phyloP scores from a whole-genome alignment of 2,329 filamentous ascomycete species.

The Colletotrichum endophyticum region DNA sequence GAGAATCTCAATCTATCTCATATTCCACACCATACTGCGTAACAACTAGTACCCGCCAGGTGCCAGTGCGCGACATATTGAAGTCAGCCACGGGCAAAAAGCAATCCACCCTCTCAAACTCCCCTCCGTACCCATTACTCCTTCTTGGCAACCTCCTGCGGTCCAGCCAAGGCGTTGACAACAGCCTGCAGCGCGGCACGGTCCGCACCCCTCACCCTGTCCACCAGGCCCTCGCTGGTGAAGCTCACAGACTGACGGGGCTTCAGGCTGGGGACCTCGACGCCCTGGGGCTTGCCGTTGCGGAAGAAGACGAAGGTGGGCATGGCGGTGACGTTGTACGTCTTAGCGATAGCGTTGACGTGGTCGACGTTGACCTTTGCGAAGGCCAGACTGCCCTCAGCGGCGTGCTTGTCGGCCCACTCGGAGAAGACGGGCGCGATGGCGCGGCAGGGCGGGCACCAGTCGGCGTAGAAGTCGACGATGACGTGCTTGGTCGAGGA shows the following conservation, averaged over 20 bases:
- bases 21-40: neutral
- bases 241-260: neutral
- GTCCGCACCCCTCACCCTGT: neutral
- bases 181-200: neutral
- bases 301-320: conserved; percentile 67
- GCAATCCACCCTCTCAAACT: rapidly evolving
- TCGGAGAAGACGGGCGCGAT: conserved; percentile 50
- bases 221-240: neutral
- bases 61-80: too few species aligned
- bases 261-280: conserved; percentile 13
- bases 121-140: neutral
- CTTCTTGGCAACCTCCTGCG: neutral
- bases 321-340: conserved; percentile 59
- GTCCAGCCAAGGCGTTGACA: neutral
- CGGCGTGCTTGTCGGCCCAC: conserved; percentile 40
- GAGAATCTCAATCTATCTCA: too few species aligned
- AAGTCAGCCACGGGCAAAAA: neutral
- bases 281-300: conserved; percentile 43
- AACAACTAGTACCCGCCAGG: neutral
- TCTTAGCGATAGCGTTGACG: conserved; percentile 51
- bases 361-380: conserved; percentile 39
- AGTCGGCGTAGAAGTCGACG: conserved; percentile 56
- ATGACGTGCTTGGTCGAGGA: conserved; percentile 43
- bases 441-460: conserved; percentile 55
- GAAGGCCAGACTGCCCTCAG: conserved; percentile 52